These are phyloP conservation scores for Plantago ovata DNA, from an alignment of 257 asterid genomes.

Conservation along the genomic window DNA sequence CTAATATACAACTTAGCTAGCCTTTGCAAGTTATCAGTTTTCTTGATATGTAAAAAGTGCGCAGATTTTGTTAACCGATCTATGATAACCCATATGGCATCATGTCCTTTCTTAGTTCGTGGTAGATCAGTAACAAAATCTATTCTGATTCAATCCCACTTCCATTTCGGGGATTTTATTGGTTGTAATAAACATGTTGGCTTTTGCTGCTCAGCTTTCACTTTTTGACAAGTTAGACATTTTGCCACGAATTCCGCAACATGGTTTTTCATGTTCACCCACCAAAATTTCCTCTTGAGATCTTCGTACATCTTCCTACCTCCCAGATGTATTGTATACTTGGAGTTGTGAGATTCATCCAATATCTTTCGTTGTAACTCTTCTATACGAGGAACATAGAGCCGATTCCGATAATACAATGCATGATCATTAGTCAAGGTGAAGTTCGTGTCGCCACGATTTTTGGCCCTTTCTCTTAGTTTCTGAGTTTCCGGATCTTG, in stretches of 20 bases:
- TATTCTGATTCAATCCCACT: background rate
- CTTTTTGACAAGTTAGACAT: conserved; percentile 6
- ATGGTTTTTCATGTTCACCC: background rate
- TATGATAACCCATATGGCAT: background rate
- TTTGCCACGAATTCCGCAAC: background rate
- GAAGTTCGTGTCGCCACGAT: background rate
- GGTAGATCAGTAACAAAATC: background rate
- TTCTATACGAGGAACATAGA: background rate
- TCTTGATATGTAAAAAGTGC: background rate
- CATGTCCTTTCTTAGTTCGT: background rate
- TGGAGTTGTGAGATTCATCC: background rate
- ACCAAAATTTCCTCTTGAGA: background rate
- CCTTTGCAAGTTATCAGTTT: background rate
- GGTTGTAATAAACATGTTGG: background rate
- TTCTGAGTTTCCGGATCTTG: background rate
- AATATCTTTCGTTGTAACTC: background rate
- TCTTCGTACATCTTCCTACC: conserved; percentile 6
- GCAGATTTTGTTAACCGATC: background rate
- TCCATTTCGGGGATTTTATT: background rate
- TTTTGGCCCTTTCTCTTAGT: background rate
- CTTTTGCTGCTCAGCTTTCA: background rate
- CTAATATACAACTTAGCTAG: too few relatives aligned
- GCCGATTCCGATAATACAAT: background rate
- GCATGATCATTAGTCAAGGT: background rate
- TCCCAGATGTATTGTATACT: background rate